Conservation (phyloP, 768 basidiomycete species). For the Solioccasus polychromus region DNA sequence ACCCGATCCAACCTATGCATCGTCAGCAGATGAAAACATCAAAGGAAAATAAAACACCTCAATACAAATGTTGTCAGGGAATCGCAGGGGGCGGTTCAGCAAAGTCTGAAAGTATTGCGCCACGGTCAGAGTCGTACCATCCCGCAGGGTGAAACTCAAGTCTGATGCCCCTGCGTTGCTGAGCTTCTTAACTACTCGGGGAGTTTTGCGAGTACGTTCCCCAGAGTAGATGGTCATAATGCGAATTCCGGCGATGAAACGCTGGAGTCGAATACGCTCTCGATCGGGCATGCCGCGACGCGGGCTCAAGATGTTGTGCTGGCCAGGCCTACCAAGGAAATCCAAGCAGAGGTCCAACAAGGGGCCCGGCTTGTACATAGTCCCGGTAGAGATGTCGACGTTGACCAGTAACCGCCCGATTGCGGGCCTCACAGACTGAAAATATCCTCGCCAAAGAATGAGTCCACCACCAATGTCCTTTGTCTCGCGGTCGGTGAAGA, state of each 20-base stretch:
- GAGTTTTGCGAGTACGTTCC: conserved; percentile 36
- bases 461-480: conserved; percentile 59
- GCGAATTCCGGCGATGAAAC: conserved; percentile 53
- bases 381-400: conserved; percentile 73
- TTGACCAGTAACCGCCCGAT: conserved; percentile 66
- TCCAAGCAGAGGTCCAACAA: conserved; percentile 59
- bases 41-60: conserved; percentile 45
- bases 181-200: conserved; percentile 63
- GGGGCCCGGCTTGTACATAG: conserved; percentile 68
- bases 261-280: conserved; percentile 49
- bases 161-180: conserved; percentile 50
- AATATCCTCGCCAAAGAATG: conserved; percentile 75
- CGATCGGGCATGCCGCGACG: conserved; percentile 45
- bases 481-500: conserved; percentile 60
- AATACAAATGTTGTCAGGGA: conserved; percentile 62
- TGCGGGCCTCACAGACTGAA: conserved; percentile 73
- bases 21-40: conserved; percentile 19
- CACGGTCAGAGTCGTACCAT: conserved; percentile 55
- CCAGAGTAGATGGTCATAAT: conserved; percentile 43
- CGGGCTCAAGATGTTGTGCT: conserved; percentile 38
- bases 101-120: conserved; percentile 58
- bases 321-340: conserved; percentile 39
- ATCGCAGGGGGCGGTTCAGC: conserved; percentile 52
- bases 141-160: conserved; percentile 53
- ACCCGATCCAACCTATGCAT: conserved; percentile 51